Conservation (phyloP, 129 eudicot genomes). For the Centrapalus pauciflorus region DNA sequence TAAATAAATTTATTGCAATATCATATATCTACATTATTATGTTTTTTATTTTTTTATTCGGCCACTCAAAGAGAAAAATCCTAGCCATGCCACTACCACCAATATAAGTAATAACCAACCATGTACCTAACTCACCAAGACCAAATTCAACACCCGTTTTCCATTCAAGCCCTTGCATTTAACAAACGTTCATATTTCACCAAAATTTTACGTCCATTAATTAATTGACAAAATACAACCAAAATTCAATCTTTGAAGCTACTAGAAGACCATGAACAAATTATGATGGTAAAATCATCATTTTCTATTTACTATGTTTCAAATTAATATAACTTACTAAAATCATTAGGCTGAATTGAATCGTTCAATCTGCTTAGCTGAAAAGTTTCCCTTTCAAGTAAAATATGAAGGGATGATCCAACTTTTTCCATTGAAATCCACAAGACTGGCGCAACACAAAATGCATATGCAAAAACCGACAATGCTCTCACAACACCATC, state of each 20-base stretch:
- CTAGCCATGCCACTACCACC: no score
- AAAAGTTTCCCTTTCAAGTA: conserved; percentile 66
- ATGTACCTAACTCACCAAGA: no score
- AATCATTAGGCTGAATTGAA: conserved; percentile 35
- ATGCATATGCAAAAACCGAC: conserved; percentile 62
- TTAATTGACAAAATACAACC: not conserved
- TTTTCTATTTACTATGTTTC: not conserved
- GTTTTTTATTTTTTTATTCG: no score
- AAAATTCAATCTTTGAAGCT: not conserved
- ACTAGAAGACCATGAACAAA: not conserved
- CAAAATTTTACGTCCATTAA: not conserved
- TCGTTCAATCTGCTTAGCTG: conserved; percentile 54
- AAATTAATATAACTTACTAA: conserved; percentile 54
- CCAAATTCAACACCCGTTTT: not conserved
- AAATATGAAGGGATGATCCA: conserved; percentile 43
- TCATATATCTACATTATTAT: no score
- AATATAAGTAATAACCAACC: no score
- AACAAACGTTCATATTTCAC: not conserved
- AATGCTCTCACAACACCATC: conserved; percentile 79
- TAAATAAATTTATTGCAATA: no score
- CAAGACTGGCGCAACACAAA: conserved; percentile 62
- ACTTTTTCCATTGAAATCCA: conserved; percentile 50
- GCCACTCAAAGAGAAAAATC: no score
- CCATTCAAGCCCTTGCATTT: not conserved
- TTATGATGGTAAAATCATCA: not conserved